Base-by-base conservation (phyloP, 2,329 filamentous ascomycete genomes). In the Aphanoascus verrucosus region DNA sequence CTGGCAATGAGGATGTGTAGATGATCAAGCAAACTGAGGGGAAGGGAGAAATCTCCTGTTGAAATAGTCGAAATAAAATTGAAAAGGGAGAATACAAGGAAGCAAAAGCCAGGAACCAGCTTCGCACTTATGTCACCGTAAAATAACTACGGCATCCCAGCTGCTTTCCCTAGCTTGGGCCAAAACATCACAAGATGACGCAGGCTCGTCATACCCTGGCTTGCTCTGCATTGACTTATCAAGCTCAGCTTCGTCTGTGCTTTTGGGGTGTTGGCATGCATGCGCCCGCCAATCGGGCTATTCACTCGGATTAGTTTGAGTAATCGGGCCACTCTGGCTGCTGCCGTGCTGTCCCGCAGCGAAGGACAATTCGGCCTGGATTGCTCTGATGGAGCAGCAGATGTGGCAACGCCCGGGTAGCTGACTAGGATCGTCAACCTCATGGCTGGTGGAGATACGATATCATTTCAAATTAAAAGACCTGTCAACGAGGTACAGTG, bases 241-340 rank as follows among this genome's bases (percentile, higher is more conserved):
- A 41, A 14, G 17, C 14, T 17, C n/a, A 15, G 28, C n/a, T 37
- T 48, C 11, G 4, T 37, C 35, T 48, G 34, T 19, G 31, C 15
- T 48, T 48, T 42, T 42, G 12, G 37, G 37, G 37, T 14, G 12
- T 42, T 32, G 35, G 17, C 14, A 12, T 42, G 37, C 47, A 49
- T 17, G 37, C 19, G 20, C 37, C 47, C 38, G 35, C 47, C 47
- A 49, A 49, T 49, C 17, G 47, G 35, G 38, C 20, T 41, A n/a
- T 42, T 28, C 1, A 19, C 5, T 4, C 23, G 6, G 17, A 20
- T 34, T 20, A 48, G 23, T 23, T 32, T 23, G 45, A 38, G 32
- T 32, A 48, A 48, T 48, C 45, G 34, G 14, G 15, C 44, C 8
- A 47, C 23, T 19, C 31, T 9, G 34, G 37, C 17, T 31, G 14